phyloP scores from a whole-genome alignment of 495 filamentous ascomycete genomes.

The Penicillium diatomitis region DNA sequence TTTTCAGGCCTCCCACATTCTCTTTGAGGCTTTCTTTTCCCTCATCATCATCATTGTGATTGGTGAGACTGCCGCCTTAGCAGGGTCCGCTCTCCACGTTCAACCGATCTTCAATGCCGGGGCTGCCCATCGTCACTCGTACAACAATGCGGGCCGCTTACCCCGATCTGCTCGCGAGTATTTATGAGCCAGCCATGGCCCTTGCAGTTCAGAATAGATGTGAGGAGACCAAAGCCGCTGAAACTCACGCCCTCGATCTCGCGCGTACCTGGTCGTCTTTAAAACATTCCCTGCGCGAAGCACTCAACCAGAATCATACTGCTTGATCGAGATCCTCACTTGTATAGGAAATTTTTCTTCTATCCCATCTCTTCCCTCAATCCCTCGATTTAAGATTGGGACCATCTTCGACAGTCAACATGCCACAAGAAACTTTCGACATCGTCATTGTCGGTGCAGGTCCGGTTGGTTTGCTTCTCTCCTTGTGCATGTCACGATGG shows the following conservation, averaged over 20 bases:
- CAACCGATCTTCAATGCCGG: conserved; percentile 36
- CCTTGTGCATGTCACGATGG: conserved; percentile 67
- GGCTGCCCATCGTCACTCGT: conserved; percentile 22
- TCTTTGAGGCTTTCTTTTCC: no score
- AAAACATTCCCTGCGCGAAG: neutral
- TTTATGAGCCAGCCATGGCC: conserved; percentile 24
- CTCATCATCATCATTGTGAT: no score
- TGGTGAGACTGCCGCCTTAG: no score
- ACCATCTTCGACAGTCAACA: conserved; percentile 11
- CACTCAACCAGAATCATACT: no score
- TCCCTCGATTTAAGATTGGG: neutral
- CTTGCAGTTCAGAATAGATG: no score
- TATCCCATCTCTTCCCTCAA: neutral
- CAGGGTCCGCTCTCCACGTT: conserved; percentile 17
- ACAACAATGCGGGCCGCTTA: conserved; percentile 15
- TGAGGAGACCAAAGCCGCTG: no score
- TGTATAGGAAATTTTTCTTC: no score
- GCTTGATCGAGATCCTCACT: no score
- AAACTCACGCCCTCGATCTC: neutral
- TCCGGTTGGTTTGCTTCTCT: conserved; percentile 78
- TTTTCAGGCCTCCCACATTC: no score
- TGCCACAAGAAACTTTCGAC: conserved; percentile 49
- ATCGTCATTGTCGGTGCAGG: conserved; percentile 84
- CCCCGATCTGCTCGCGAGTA: conserved; percentile 18
- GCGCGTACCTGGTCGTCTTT: neutral